phyloP scores from a whole-genome alignment of 192 early-diverging fungal species.

The Coemansia interrupta region DNA sequence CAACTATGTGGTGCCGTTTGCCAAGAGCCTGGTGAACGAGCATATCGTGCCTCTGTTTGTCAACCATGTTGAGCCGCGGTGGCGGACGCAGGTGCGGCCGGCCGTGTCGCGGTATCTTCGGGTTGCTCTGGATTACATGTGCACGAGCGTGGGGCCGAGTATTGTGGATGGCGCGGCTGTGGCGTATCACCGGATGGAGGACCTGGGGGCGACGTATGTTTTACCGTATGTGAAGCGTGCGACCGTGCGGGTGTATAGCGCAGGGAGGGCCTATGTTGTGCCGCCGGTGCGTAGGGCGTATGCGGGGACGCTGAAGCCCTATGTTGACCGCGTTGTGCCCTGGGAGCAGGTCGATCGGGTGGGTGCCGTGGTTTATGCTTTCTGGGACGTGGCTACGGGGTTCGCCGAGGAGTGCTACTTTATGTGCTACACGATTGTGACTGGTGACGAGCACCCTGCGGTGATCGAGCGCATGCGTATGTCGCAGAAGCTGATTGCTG shows the following conservation, averaged over 20 bases:
- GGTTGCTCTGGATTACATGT: conserved; percentile 30
- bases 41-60: conserved; percentile 35
- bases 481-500: conserved; percentile 1
- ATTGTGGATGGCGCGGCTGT: conserved; percentile 27
- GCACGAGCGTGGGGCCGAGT: conserved; percentile 28
- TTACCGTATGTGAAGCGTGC: conserved; percentile 28
- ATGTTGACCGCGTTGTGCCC: conserved; percentile 50
- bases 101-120: conserved; percentile 27
- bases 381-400: conserved; percentile 7
- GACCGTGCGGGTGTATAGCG: conserved; percentile 20
- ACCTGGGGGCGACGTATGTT: conserved; percentile 26
- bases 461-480: conserved; percentile 18
- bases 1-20: conserved; percentile 31
- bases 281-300: conserved; percentile 28
- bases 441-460: conserved; percentile 37
- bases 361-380: background rate
- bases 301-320: conserved; percentile 21
- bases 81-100: conserved; percentile 41
- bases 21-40: conserved; percentile 20
- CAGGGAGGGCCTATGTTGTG: conserved; percentile 17
- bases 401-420: conserved; percentile 45
- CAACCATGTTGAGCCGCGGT: conserved; percentile 36
- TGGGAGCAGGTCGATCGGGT: conserved; percentile 36
- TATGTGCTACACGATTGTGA: conserved; percentile 47
- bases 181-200: conserved; percentile 6